phyloP scores from a whole-genome alignment of 2,329 filamentous ascomycete genomes.

The Sclerotinia nivalis region DNA sequence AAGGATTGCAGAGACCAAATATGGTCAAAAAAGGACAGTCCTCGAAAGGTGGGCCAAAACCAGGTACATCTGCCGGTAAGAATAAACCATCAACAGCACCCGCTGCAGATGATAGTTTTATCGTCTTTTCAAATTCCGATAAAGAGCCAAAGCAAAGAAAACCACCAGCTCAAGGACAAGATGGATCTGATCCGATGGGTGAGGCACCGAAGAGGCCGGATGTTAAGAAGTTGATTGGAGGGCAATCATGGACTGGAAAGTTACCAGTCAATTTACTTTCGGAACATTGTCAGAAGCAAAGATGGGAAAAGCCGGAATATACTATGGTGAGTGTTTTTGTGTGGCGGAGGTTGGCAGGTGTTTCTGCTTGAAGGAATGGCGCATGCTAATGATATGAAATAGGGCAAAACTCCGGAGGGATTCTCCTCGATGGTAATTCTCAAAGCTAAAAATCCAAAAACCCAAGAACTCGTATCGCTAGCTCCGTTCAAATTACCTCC shows the following conservation, averaged over 20 bases:
- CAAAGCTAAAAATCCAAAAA: slow-evolving; percentile 75
- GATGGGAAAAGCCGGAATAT: slow-evolving; percentile 94
- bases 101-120: slow-evolving; percentile 52
- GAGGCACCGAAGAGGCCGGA: slow-evolving; percentile 52
- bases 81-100: slow-evolving; percentile 35
- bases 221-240: slow-evolving; percentile 82
- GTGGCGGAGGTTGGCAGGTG: not conserved
- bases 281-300: slow-evolving; percentile 93
- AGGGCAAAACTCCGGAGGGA: slow-evolving; percentile 69
- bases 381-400: slow-evolving; percentile 22
- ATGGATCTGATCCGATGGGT: slow-evolving; percentile 37
- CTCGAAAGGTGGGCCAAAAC: slow-evolving; percentile 40
- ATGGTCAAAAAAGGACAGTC: slow-evolving; percentile 43
- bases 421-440: slow-evolving; percentile 82
- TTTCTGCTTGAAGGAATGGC: not conserved
- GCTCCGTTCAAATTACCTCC: slow-evolving; percentile 81
- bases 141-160: slow-evolving; percentile 48
- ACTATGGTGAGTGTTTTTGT: slow-evolving; percentile 59
- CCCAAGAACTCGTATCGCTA: slow-evolving; percentile 70
- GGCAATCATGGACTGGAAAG: slow-evolving; percentile 96
- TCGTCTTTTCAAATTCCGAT: slow-evolving; percentile 59
- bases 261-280: slow-evolving; percentile 89
- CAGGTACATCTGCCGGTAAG: slow-evolving; percentile 37
- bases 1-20: slow-evolving; percentile 27
- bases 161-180: slow-evolving; percentile 29